Percentiles rank a stretch among this genome's conserved stretches.
These are phyloP conservation scores for Musa troglodytarum DNA, from an alignment of 176 grass and related monocot genomes.

Conservation along the genomic window DNA sequence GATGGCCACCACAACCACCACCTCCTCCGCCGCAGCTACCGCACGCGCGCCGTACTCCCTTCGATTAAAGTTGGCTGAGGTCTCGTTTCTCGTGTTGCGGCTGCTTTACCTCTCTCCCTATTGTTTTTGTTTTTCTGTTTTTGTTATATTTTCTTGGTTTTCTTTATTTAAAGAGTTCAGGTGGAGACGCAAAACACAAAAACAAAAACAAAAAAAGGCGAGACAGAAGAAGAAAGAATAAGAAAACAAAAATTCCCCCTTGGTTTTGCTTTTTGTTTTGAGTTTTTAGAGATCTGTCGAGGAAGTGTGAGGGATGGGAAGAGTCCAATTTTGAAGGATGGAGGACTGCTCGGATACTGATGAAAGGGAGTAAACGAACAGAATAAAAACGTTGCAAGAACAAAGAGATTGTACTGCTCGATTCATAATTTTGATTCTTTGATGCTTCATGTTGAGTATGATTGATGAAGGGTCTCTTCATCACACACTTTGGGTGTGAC, in stretches of 20 bases:
- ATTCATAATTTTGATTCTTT: neutral
- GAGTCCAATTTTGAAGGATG: neutral
- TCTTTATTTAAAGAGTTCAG: neutral
- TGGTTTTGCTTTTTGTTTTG: neutral
- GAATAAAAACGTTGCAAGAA: neutral
- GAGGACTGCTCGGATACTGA: neutral
- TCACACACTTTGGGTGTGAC: neutral
- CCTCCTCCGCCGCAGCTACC: neutral
- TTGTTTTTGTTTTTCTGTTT: neutral
- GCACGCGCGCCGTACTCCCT: conserved; percentile 1
- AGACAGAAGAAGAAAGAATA: neutral
- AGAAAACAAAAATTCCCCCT: neutral
- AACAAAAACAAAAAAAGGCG: too few relatives aligned
- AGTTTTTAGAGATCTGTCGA: neutral
- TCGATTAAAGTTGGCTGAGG: neutral
- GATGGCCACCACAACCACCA: neutral
- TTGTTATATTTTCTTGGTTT: neutral
- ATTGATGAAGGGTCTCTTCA: neutral
- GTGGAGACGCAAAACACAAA: too few relatives aligned
- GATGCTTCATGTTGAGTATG: neutral
- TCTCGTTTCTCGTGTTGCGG: neutral
- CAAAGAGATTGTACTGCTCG: too few relatives aligned
- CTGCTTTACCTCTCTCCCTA: neutral
- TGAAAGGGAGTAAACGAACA: neutral
- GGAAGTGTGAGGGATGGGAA: neutral